phyloP scores from a whole-genome alignment of 257 asterid species.

The Fraxinus anomala region DNA sequence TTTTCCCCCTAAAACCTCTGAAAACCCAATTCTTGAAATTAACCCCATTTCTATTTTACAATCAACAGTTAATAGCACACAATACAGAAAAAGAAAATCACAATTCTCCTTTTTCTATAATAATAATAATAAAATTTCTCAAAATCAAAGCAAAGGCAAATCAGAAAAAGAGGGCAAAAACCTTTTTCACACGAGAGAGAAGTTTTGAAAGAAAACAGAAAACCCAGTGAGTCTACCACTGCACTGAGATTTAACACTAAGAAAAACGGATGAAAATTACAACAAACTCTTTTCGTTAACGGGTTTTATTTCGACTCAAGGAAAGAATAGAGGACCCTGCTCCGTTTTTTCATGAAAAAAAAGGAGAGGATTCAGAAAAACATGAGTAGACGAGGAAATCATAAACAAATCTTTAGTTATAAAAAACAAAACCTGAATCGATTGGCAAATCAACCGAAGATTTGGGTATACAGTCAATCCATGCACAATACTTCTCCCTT shows the following conservation, averaged over 20 bases:
- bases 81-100: neutral
- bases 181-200: neutral
- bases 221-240: conserved; percentile 24
- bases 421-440: conserved; percentile 28
- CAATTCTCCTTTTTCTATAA: neutral
- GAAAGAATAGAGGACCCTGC: conserved; percentile 27
- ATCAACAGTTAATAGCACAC: neutral
- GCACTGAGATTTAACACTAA: neutral
- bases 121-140: conserved; percentile 6
- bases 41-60: neutral
- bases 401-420: conserved; percentile 23
- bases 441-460: conserved; percentile 34
- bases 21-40: conserved; percentile 5
- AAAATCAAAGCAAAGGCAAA: conserved; percentile 20
- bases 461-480: conserved; percentile 16
- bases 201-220: conserved; percentile 23
- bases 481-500: conserved; percentile 38
- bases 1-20: neutral
- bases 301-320: neutral
- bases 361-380: conserved; percentile 12
- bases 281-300: conserved; percentile 10
- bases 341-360: conserved; percentile 25
- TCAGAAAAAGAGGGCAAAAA: conserved; percentile 27
- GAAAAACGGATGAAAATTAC: conserved; percentile 23
- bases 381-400: conserved; percentile 28